A percentile compares a stretch with the other conserved stretches of the same genome.
Evolutionary conservation across 352 stramenopile genomes (phyloP).

Genomic region (Albugo candida): DNA sequence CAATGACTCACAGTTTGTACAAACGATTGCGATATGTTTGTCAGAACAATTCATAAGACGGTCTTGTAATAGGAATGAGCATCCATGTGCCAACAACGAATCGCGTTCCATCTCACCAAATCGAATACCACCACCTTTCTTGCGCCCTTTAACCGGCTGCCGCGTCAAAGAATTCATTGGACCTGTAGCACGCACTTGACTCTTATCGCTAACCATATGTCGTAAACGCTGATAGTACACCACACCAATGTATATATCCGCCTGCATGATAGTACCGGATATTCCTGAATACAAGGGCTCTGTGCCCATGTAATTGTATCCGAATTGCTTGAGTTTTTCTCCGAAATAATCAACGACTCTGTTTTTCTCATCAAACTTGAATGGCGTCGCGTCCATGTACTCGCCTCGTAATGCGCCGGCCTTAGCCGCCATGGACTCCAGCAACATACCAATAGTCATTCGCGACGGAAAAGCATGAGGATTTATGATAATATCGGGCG

Average conservation of each 20-base stretch:
- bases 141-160: constrained; percentile 98
- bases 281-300: constrained; percentile 98
- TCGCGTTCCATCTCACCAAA: constrained; percentile 99
- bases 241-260: constrained; percentile 99
- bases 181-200: constrained; percentile 95
- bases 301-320: constrained; percentile 97
- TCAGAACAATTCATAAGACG: constrained; percentile 98
- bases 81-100: constrained; percentile 95
- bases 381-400: constrained; percentile 97
- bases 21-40: constrained; percentile 95
- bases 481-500: constrained; percentile 99
- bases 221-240: constrained; percentile 99
- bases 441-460: constrained; percentile 94
- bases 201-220: constrained; percentile 99
- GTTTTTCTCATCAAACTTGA: constrained; percentile 97
- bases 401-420: constrained; percentile 94
- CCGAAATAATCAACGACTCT: constrained; percentile 99
- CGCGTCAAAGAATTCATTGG: constrained; percentile 97
- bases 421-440: constrained; percentile 99
- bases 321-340: constrained; percentile 91
- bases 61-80: constrained; percentile 92
- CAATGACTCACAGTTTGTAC: constrained; percentile 79
- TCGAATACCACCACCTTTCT: constrained; percentile 97
- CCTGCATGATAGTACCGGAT: constrained; percentile 96
- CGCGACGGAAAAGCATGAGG: constrained; percentile 95